A percentile compares a stretch with the other conserved stretches of the same genome.
phyloP scores from a whole-genome alignment of 1,139 yeast genomes.

The Meyerozyma athensensis region DNA sequence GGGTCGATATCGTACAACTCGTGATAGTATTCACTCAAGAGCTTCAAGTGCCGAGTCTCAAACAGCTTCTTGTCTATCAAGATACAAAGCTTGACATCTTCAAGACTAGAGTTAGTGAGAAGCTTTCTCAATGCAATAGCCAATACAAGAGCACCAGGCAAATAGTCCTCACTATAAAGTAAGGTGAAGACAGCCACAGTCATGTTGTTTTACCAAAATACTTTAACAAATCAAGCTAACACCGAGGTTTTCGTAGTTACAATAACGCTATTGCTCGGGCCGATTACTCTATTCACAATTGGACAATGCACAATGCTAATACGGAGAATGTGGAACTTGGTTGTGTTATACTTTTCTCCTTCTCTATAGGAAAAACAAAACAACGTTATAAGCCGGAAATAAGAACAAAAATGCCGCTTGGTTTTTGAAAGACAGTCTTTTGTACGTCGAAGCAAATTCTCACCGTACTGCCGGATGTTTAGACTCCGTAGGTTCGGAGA shows the following conservation, averaged over 20 bases:
- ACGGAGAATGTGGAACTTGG: too few species aligned
- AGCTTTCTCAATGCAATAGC: conserved; percentile 35
- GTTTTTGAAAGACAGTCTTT: too few species aligned
- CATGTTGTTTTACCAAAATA: too few species aligned
- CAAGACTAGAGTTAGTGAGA: conserved; percentile 9
- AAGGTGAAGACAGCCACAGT: conserved; percentile 60
- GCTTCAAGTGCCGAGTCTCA: conserved; percentile 22
- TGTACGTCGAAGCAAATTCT: too few species aligned
- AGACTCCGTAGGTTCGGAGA: not conserved
- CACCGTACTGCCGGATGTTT: too few species aligned
- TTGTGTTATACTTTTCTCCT: too few species aligned
- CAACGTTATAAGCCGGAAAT: too few species aligned
- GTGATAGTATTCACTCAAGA: conserved; percentile 25
- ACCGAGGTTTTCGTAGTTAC: not conserved
- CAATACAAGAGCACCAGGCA: conserved; percentile 73
- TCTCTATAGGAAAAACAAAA: too few species aligned
- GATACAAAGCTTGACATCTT: conserved; percentile 24
- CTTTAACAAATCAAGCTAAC: too few species aligned
- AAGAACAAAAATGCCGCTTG: too few species aligned
- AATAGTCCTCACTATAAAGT: conserved; percentile 58
- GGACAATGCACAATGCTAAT: too few species aligned
- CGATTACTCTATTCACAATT: too few species aligned
- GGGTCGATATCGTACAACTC: conserved; percentile 29
- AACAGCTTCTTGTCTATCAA: conserved; percentile 31
- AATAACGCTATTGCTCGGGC: not conserved